These are phyloP conservation scores for Aspergillus tanneri DNA, from an alignment of 2,329 filamentous ascomycete genomes.

Conservation along the genomic window DNA sequence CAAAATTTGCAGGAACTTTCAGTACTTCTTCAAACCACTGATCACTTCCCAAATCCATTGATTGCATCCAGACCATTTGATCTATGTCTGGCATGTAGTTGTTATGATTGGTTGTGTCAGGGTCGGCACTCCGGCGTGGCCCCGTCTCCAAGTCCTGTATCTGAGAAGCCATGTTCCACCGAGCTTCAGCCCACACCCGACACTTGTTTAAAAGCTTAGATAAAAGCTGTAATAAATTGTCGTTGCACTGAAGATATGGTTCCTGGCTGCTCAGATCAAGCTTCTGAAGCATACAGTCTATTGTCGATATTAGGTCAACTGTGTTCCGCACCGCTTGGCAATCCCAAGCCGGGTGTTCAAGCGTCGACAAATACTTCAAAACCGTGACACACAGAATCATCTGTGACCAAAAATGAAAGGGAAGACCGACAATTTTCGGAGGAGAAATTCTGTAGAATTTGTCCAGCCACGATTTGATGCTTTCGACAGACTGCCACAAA, in stretches of 20 bases:
- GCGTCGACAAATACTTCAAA: constrained; percentile 39
- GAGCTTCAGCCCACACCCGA: constrained; percentile 21
- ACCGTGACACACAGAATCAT: constrained; percentile 36
- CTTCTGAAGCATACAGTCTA: constrained; percentile 33
- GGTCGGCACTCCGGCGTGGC: background rate
- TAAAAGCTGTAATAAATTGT: constrained; percentile 27
- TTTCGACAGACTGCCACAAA: constrained; percentile 36
- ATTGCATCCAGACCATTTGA: constrained; percentile 30
- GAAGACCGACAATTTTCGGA: constrained; percentile 28
- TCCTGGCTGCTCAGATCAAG: constrained; percentile 29
- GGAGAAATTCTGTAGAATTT: constrained; percentile 30
- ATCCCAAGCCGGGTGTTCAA: constrained; percentile 43
- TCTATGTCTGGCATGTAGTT: constrained; percentile 24
- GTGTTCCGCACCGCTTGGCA: constrained; percentile 33
- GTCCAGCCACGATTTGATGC: constrained; percentile 36
- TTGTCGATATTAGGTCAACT: constrained; percentile 30
- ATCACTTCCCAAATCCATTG: constrained; percentile 31
- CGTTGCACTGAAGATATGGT: constrained; percentile 28
- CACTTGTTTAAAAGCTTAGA: constrained; percentile 27
- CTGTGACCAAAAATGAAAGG: constrained; percentile 42
- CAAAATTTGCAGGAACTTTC: constrained; percentile 23
- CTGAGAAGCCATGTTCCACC: constrained; percentile 18
- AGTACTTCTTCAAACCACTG: constrained; percentile 26
- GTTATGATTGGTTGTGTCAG: constrained; percentile 7
- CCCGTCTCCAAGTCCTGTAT: constrained; percentile 3